These are phyloP conservation scores for Tricharina praecox DNA, from an alignment of 495 filamentous ascomycete genomes.

Conservation along the genomic window DNA sequence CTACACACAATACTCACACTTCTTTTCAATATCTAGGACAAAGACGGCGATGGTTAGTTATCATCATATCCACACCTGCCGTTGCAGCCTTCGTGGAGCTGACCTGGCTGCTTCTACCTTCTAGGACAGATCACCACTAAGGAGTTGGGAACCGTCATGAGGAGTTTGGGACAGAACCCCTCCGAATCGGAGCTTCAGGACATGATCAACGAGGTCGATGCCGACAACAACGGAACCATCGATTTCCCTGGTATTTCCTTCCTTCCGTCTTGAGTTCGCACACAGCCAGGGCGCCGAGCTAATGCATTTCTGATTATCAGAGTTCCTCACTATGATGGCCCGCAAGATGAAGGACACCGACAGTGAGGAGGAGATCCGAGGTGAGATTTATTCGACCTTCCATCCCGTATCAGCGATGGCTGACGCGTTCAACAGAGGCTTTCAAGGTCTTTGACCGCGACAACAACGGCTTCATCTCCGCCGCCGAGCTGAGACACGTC, in stretches of 20 bases:
- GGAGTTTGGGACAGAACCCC: constrained; percentile 98
- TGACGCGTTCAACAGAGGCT: constrained; percentile 25
- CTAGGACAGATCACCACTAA: constrained; percentile 98
- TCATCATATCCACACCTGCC: background rate
- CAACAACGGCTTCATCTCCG: constrained; percentile 98
- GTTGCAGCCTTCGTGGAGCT: background rate
- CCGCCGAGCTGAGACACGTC: constrained; percentile 91
- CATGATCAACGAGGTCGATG: constrained; percentile 99
- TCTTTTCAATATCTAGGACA: constrained; percentile 49
- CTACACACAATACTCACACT: background rate
- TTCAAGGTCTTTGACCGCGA: constrained; percentile 97
- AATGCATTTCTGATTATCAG: constrained; percentile 30
- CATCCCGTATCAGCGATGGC: constrained; percentile 2
- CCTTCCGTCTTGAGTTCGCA: background rate
- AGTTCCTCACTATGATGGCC: constrained; percentile 99
- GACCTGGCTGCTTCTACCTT: background rate
- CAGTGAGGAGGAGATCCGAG: constrained; percentile 94
- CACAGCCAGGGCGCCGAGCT: background rate
- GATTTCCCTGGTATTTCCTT: constrained; percentile 75
- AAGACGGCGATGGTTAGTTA: constrained; percentile 97
- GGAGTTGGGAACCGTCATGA: constrained; percentile 97
- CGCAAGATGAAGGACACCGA: constrained; percentile 99
- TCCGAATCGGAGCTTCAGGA: constrained; percentile 97
- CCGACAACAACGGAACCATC: constrained; percentile 98
- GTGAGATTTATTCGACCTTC: constrained; percentile 26